These are phyloP conservation scores for Rhododendron vialii DNA, from an alignment of 148 eudicot species.

Conservation along the genomic window DNA sequence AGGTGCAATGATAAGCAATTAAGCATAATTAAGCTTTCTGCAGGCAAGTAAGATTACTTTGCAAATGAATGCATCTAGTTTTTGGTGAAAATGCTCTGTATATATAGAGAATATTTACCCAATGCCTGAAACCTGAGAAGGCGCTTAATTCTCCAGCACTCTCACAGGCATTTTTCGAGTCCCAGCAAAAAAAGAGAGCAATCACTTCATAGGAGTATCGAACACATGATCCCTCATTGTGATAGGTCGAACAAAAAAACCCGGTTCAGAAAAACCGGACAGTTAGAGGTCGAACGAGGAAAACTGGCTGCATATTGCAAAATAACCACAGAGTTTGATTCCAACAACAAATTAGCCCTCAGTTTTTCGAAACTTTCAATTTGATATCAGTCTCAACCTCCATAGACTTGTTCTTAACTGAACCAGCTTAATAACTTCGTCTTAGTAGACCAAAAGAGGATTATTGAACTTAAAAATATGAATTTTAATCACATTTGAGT, in stretches of 20 bases:
- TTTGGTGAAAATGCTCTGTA: neutral
- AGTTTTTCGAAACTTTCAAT: neutral
- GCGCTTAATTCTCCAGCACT: slow-evolving; percentile 52
- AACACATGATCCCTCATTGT: neutral
- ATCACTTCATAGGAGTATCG: neutral
- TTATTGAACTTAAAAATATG: too few species aligned
- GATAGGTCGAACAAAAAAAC: neutral
- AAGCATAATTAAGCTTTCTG: neutral
- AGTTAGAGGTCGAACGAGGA: neutral
- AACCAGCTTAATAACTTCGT: too few species aligned
- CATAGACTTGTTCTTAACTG: neutral
- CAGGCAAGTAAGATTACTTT: neutral
- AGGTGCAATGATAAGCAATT: neutral
- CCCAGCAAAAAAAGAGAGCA: neutral
- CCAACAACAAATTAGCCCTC: neutral
- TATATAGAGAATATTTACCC: neutral
- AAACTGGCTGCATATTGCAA: neutral
- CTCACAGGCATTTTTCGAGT: slow-evolving; percentile 61
- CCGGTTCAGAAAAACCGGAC: neutral
- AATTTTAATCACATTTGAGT: too few species aligned
- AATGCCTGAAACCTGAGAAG: slow-evolving; percentile 59
- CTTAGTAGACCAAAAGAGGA: too few species aligned
- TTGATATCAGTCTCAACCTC: neutral
- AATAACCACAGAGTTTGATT: neutral
- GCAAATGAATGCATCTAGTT: neutral